Evolutionary conservation across 2,329 filamentous ascomycete genomes (phyloP).

Genomic region (Colletotrichum sp.): DNA sequence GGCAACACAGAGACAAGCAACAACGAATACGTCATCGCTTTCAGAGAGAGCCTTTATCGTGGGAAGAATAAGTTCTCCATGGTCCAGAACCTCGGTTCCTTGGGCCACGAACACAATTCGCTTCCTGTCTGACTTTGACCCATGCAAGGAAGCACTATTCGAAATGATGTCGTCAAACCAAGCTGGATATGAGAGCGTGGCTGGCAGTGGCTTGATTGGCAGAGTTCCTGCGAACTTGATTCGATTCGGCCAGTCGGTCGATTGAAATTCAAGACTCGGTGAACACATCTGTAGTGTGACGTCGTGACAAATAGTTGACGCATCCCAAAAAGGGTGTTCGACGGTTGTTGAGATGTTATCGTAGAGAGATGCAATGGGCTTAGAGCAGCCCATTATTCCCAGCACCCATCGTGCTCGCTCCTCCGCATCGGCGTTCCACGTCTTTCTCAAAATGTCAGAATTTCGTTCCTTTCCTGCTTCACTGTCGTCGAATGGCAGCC

Average conservation of each 20-base stretch:
- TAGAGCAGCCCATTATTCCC: background rate
- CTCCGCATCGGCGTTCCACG: background rate
- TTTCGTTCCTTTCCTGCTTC: background rate
- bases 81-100: conserved; percentile 47
- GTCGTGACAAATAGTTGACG: conserved; percentile 28
- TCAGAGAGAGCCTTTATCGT: conserved; percentile 45
- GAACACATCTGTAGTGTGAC: conserved; percentile 36
- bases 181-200: conserved; percentile 35
- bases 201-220: conserved; percentile 33
- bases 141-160: background rate
- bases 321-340: conserved; percentile 7
- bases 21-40: conserved; percentile 38
- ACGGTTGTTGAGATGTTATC: background rate
- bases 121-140: conserved; percentile 25
- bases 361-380: background rate
- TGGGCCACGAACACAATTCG: conserved; percentile 51
- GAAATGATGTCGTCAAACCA: conserved; percentile 51
- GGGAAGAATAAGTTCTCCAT: conserved; percentile 47
- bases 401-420: background rate
- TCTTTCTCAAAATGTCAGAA: background rate
- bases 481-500: background rate
- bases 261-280: conserved; percentile 42
- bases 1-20: conserved; percentile 23
- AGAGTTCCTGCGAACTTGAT: conserved; percentile 50
- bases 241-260: conserved; percentile 37